Conservation (phyloP, 441 rosid genomes). For the Francoa sonchifolia region DNA sequence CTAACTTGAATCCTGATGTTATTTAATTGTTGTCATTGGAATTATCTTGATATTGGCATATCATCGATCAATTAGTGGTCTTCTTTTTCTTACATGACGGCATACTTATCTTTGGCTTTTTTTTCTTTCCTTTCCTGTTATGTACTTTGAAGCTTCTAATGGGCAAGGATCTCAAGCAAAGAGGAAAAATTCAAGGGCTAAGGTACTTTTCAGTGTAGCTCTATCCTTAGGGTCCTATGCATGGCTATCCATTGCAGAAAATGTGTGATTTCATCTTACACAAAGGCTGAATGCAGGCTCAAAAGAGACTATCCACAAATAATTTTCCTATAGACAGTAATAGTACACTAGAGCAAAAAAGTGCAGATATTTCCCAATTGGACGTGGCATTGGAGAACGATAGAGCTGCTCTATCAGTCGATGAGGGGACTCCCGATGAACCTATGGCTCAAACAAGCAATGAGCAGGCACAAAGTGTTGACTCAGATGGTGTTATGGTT, state of each 20-base stretch:
- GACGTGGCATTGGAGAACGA: constrained; percentile 26
- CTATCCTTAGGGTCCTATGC: constrained; percentile 1
- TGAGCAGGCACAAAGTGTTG: constrained; percentile 22
- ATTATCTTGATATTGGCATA: too few relatives aligned
- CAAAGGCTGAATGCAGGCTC: constrained; percentile 34
- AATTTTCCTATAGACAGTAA: constrained; percentile 27
- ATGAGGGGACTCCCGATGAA: constrained; percentile 28
- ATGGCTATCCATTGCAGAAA: background rate
- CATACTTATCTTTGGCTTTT: constrained; percentile 4
- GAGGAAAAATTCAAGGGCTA: constrained; percentile 33
- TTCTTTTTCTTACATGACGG: background rate
- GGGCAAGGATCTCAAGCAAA: constrained; percentile 62
- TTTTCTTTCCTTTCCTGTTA: constrained; percentile 11
- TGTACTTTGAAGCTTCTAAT: constrained; percentile 56
- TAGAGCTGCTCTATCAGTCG: constrained; percentile 16
- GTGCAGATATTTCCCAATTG: constrained; percentile 20
- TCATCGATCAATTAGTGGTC: background rate
- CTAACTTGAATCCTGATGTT: too few relatives aligned
- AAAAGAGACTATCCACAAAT: constrained; percentile 29
- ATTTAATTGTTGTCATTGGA: too few relatives aligned
- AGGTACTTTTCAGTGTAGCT: constrained; percentile 35
- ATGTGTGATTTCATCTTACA: constrained; percentile 13
- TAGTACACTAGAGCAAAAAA: constrained; percentile 23
- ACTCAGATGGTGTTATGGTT: constrained; percentile 20
- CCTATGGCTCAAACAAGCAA: constrained; percentile 15